Evolutionary conservation across 2,329 filamentous ascomycete genomes (phyloP).

Genomic region (Ophioceras dolichostomum): DNA sequence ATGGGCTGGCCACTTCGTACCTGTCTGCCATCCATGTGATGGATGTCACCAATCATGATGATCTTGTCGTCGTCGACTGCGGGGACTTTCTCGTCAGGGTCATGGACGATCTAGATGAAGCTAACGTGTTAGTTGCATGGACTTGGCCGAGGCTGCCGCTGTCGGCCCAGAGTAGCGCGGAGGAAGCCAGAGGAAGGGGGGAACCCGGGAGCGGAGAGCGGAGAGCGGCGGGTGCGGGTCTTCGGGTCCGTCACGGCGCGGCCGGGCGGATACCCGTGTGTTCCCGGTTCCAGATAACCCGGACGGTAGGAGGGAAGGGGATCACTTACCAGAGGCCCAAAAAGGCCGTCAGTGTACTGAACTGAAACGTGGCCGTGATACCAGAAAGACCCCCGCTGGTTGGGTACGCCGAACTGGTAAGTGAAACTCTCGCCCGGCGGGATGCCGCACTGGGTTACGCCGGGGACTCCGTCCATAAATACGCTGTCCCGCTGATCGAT

Average conservation of each 20-base stretch:
- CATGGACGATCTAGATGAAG: too few species aligned
- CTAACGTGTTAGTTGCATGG: too few species aligned
- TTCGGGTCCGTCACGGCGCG: too few species aligned
- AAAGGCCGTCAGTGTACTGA: slow-evolving; percentile 52
- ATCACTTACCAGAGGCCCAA: slow-evolving; percentile 51
- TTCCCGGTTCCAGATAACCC: too few species aligned
- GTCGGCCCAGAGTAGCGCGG: too few species aligned
- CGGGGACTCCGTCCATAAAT: slow-evolving; percentile 53
- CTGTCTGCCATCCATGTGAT: slow-evolving; percentile 40
- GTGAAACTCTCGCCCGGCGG: slow-evolving; percentile 42
- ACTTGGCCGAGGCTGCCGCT: too few species aligned
- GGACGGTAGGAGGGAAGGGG: too few species aligned
- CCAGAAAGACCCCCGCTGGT: slow-evolving; percentile 23
- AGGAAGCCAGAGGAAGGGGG: too few species aligned
- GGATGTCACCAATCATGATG: slow-evolving; percentile 59
- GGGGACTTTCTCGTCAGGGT: slow-evolving; percentile 35
- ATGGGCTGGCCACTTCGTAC: too few species aligned
- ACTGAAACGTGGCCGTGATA: slow-evolving; percentile 49
- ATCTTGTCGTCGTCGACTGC: slow-evolving; percentile 44
- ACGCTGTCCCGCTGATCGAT: slow-evolving; percentile 67
- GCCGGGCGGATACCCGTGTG: too few species aligned
- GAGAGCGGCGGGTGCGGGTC: too few species aligned
- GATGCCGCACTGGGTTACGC: slow-evolving; percentile 48
- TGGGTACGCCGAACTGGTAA: slow-evolving; percentile 26
- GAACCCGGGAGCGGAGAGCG: too few species aligned